Evolutionary conservation across 768 basidiomycete genomes (phyloP), one percentile per base, ranked within the genome.

Genomic region (Ramaria sp.): DNA sequence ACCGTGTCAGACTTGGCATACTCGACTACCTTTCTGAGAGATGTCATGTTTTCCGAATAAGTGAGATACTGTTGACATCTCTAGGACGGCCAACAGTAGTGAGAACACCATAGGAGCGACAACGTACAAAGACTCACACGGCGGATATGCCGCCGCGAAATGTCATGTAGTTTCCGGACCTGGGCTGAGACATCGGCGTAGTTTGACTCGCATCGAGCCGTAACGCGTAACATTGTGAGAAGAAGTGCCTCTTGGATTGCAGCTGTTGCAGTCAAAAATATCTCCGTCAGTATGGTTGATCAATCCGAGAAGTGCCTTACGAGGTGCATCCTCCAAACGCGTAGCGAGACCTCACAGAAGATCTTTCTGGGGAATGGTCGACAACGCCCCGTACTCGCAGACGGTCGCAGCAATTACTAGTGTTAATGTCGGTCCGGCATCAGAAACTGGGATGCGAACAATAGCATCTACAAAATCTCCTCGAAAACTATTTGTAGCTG

Each of bases 171-270:
- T 36, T 67, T 67, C 20, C 66, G 65, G 10, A 88, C 77, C 13
- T 63, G 59, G 22, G 63, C 65, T 13, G 70, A 59, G 22, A 78
- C 70, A 5, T 75, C 67, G 18, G 69, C 62, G 3, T 82, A 77
- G 10, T 84, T 63, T 22, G 74, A 68, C 9, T 78, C 74, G 60
- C 80, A 83, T 18, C 80, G 76, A 2, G 76, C 78, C 48, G 76
- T 71, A 28, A 88, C 58, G 51, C 86, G 75, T 34, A 89, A 66
- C 82, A 91, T 85, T 3, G 82, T 74, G 30, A 90, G 63, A 28
- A 92, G 66, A 57, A 79, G 79, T 3, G 79, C 79, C 56, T 92
- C 88, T 63, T 86, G 84, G 7, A 90, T 77, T 27, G 82, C 70
- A 32, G 76, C 88, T 90, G 57, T 44, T 47, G 30, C n/a, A 39